Evolutionary conservation across 805 yeast species (phyloP).

Genomic region (Nakazawaea pomicola): DNA sequence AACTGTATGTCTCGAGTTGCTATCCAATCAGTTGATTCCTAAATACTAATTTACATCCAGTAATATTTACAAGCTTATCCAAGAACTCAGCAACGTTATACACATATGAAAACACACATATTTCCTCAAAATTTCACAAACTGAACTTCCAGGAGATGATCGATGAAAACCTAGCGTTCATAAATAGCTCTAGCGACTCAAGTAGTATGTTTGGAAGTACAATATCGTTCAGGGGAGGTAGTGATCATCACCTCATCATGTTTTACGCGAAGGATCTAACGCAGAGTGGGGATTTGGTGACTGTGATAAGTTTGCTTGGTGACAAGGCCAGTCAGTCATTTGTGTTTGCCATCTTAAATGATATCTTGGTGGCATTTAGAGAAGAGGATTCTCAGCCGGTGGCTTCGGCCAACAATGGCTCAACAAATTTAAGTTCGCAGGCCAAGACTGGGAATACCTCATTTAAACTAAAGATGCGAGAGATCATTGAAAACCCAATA

Average conservation of each 20-base stretch:
- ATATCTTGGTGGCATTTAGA: conserved; percentile 44
- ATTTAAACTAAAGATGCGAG: conserved; percentile 52
- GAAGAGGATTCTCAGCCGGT: conserved; percentile 18
- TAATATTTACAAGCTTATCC: conserved; percentile 44
- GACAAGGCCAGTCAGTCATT: conserved; percentile 38
- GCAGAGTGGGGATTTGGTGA: conserved; percentile 42
- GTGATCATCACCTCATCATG: conserved; percentile 26
- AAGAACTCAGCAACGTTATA: conserved; percentile 55
- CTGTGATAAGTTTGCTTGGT: conserved; percentile 45
- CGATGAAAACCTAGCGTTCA: conserved; percentile 48
- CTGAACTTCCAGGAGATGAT: conserved; percentile 50
- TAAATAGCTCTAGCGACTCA: conserved; percentile 27
- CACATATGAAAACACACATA: conserved; percentile 46
- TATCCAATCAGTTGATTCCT: too few relatives aligned
- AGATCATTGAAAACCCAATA: conserved; percentile 43
- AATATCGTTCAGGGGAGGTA: conserved; percentile 25
- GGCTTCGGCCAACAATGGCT: too few relatives aligned
- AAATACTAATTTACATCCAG: too few relatives aligned
- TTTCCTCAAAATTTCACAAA: conserved; percentile 32
- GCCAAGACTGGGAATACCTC: conserved; percentile 6
- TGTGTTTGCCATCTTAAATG: conserved; percentile 42
- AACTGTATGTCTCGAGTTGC: too few relatives aligned
- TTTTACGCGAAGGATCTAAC: conserved; percentile 45
- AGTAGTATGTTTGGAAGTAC: conserved; percentile 27
- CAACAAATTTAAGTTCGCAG: too few relatives aligned